Percentiles rank a stretch among this genome's conserved stretches.
Conservation (phyloP, 352 stramenopile genomes). For the Pythium grandisporangium region DNA sequence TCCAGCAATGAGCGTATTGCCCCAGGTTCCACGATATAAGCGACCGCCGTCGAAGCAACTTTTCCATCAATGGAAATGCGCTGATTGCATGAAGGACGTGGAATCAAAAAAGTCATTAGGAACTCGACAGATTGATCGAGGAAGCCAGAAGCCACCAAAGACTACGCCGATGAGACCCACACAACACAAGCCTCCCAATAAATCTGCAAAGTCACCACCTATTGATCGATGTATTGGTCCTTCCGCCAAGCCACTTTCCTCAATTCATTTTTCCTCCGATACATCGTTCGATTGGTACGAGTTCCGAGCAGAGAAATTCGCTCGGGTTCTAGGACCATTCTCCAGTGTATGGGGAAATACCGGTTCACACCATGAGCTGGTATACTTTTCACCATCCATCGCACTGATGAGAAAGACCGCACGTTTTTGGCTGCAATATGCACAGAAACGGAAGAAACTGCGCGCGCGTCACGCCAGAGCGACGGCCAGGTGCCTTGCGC, state of each 20-base stretch:
- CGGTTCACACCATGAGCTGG: conserved; percentile 14
- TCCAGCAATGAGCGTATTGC: conserved; percentile 16
- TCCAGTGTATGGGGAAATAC: neutral
- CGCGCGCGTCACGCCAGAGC: conserved; percentile 9
- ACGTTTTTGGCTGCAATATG: conserved; percentile 27
- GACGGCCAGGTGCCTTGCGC: conserved; percentile 11
- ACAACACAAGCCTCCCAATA: neutral
- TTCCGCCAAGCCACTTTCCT: neutral
- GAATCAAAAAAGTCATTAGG: too few relatives aligned
- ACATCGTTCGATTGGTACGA: conserved; percentile 20
- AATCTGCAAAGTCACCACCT: neutral
- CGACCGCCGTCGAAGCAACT: conserved; percentile 6
- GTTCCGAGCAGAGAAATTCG: conserved; percentile 15
- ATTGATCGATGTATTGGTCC: too few relatives aligned
- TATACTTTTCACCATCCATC: conserved; percentile 39
- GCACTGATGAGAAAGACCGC: conserved; percentile 37
- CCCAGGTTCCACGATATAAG: conserved; percentile 10
- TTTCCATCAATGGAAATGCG: conserved; percentile 19
- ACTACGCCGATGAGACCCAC: neutral
- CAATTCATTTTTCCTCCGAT: neutral
- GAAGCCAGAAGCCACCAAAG: neutral
- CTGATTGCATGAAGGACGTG: conserved; percentile 7
- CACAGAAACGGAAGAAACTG: conserved; percentile 10
- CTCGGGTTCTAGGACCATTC: neutral
- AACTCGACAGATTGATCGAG: too few relatives aligned